Percentiles rank a stretch among this genome's conserved stretches.
Conservation (phyloP, 164 flowering plant genomes). For the Tetracentron sinense region DNA sequence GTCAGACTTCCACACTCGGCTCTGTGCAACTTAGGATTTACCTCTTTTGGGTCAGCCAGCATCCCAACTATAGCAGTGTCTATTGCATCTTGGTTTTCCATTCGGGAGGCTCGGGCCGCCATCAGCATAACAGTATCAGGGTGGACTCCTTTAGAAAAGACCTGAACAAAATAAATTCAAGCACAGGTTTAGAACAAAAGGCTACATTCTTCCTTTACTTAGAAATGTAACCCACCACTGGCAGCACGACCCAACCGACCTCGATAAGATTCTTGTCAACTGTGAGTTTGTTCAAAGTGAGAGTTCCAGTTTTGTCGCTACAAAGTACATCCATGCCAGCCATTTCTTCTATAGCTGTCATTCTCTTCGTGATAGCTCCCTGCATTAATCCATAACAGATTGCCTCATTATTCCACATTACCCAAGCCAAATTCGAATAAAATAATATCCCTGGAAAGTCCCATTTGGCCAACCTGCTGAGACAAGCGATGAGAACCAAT, state of each 20-base stretch:
- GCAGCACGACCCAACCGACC: constrained; percentile 28
- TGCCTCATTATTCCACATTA: not conserved
- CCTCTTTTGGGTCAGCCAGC: constrained; percentile 87
- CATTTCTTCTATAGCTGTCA: constrained; percentile 99
- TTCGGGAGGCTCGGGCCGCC: constrained; percentile 84
- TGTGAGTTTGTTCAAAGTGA: constrained; percentile 76
- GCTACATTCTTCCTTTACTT: not conserved
- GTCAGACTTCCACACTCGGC: too few species aligned
- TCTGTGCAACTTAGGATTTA: too few species aligned
- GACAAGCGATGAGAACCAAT: constrained; percentile 81
- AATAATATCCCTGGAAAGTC: not conserved
- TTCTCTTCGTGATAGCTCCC: constrained; percentile 97
- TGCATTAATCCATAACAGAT: constrained; percentile 22
- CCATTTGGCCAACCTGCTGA: constrained; percentile 55
- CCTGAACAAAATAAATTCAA: constrained; percentile 27
- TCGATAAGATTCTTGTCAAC: constrained; percentile 85
- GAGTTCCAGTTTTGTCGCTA: constrained; percentile 92
- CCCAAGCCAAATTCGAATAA: constrained; percentile 1
- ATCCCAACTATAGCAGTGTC: constrained; percentile 75
- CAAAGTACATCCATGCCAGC: constrained; percentile 97
- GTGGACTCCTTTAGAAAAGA: constrained; percentile 63
- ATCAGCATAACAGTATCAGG: constrained; percentile 64
- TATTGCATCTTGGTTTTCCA: constrained; percentile 80
- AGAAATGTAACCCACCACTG: not conserved
- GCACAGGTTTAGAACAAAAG: not conserved